Conservation (phyloP, 805 yeast species). For the Spathaspora arborariae region DNA sequence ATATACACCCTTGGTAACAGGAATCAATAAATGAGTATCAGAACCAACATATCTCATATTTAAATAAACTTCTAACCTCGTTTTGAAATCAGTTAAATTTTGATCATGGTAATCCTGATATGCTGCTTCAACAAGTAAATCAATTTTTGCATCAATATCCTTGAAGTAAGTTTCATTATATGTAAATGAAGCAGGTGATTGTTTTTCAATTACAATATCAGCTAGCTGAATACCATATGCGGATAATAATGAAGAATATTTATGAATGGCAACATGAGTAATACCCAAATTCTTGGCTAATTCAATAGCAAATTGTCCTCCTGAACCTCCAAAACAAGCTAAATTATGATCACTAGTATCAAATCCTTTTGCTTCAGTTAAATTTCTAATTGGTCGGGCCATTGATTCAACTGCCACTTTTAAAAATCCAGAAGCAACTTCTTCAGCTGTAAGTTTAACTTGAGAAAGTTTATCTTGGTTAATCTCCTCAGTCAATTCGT, state of each 20-base stretch:
- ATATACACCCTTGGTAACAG: constrained; percentile 17
- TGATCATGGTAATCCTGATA: constrained; percentile 40
- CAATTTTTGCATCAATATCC: constrained; percentile 44
- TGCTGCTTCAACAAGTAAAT: constrained; percentile 42
- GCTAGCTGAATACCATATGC: constrained; percentile 34
- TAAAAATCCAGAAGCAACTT: constrained; percentile 31
- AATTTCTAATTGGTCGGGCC: constrained; percentile 32
- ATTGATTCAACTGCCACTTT: constrained; percentile 32
- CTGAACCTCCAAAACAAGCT: constrained; percentile 37
- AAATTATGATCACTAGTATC: constrained; percentile 27
- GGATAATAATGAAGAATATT: constrained; percentile 30
- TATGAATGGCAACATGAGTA: constrained; percentile 27
- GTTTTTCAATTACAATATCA: constrained; percentile 33
- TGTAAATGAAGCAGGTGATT: constrained; percentile 29
- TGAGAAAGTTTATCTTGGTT: constrained; percentile 29
- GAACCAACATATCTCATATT: constrained; percentile 85
- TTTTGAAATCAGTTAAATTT: constrained; percentile 41
- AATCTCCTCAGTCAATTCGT: constrained; percentile 42
- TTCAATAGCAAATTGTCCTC: constrained; percentile 29
- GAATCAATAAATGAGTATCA: constrained; percentile 83
- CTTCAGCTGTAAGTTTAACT: constrained; percentile 22
- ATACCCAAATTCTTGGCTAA: constrained; percentile 28
- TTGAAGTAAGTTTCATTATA: constrained; percentile 23
- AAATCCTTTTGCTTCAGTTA: constrained; percentile 33
- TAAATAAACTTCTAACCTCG: constrained; percentile 59